Conservation (phyloP, 495 filamentous ascomycete genomes). For the Letharia columbiana region DNA sequence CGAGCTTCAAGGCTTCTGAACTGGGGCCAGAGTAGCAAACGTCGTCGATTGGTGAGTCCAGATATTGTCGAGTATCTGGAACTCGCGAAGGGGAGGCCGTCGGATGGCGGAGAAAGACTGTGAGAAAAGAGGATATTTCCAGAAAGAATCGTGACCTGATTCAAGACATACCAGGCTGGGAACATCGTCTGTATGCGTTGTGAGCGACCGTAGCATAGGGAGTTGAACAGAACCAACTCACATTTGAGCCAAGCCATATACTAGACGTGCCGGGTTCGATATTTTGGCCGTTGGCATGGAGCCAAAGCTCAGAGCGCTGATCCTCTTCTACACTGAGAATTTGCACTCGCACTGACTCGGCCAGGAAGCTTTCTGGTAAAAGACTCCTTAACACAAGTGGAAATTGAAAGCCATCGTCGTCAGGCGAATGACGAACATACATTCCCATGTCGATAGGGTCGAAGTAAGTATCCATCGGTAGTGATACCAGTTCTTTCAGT, state of each 20-base stretch:
- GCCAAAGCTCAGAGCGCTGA: slow-evolving; percentile 54
- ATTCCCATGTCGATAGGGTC: slow-evolving; percentile 59
- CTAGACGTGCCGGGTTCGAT: slow-evolving; percentile 48
- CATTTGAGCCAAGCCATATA: slow-evolving; percentile 29
- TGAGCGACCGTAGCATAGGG: slow-evolving; percentile 8
- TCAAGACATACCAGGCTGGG: slow-evolving; percentile 67
- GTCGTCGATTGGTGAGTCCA: neutral
- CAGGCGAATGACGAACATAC: slow-evolving; percentile 57
- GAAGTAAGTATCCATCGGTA: slow-evolving; percentile 67
- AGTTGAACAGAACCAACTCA: slow-evolving; percentile 40
- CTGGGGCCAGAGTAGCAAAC: slow-evolving; percentile 21
- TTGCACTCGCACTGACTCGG: slow-evolving; percentile 58
- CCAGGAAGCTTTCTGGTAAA: slow-evolving; percentile 58
- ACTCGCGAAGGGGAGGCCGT: neutral
- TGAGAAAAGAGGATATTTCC: slow-evolving; percentile 57
- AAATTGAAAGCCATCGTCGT: slow-evolving; percentile 71
- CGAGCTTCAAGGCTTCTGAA: slow-evolving; percentile 14
- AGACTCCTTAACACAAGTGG: slow-evolving; percentile 62
- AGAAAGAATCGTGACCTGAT: slow-evolving; percentile 58
- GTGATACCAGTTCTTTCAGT: slow-evolving; percentile 54
- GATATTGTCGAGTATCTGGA: neutral
- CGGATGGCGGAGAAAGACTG: slow-evolving; percentile 14
- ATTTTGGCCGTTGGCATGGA: slow-evolving; percentile 40
- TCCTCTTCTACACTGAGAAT: slow-evolving; percentile 43
- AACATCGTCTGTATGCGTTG: slow-evolving; percentile 44